phyloP scores from a whole-genome alignment of 306 rosid species.

The Citrullus mucosospermus region DNA sequence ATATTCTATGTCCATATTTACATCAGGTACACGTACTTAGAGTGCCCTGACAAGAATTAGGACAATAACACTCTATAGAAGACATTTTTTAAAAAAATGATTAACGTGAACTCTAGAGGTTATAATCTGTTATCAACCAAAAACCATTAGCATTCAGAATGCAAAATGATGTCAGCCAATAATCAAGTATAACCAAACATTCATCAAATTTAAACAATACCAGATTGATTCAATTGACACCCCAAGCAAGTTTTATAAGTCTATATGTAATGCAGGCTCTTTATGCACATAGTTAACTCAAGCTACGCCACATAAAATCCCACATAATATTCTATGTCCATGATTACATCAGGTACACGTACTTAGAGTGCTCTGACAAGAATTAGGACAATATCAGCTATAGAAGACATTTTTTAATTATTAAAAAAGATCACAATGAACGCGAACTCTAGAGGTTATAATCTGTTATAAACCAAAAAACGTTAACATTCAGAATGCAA shows the following conservation, averaged over 20 bases:
- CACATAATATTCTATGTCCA: conserved; percentile 22
- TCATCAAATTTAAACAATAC: background rate
- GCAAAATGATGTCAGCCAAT: background rate
- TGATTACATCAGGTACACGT: conserved; percentile 29
- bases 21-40: conserved; percentile 22
- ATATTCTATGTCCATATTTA: conserved; percentile 29
- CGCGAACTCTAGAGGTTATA: background rate
- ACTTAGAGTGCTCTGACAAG: conserved; percentile 22
- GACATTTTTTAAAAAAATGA: background rate
- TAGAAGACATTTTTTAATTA: background rate
- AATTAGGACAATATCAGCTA: conserved; percentile 21
- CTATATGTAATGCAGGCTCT: conserved; percentile 20
- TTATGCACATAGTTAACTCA: conserved; percentile 11
- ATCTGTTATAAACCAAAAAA: background rate
- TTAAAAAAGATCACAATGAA: background rate
- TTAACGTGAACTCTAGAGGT: background rate
- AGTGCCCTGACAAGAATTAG: conserved; percentile 30
- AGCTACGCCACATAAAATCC: conserved; percentile 18
- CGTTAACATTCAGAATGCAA: background rate
- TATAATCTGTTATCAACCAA: background rate
- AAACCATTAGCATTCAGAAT: background rate
- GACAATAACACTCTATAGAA: conserved; percentile 8
- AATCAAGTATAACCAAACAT: background rate
- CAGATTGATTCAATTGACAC: background rate
- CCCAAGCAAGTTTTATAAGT: too few species aligned